Conservation (phyloP, 257 asterid species). For the Sherardia arvensis region DNA sequence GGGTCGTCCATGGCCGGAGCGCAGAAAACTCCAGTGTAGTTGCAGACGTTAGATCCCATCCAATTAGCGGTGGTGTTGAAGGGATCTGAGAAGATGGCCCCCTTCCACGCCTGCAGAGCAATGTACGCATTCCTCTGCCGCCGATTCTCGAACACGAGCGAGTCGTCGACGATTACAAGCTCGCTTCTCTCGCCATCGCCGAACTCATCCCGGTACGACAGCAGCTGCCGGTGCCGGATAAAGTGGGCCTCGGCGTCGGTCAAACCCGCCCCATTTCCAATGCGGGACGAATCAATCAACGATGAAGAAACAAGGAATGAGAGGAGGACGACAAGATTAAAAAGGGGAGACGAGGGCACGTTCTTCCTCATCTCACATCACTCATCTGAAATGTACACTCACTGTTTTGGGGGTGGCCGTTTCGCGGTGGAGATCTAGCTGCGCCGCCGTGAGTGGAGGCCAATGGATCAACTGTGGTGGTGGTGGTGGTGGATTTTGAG, state of each 20-base stretch:
- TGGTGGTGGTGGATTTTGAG: conserved; percentile 13
- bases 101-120: conserved; percentile 87
- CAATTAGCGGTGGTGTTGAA: conserved; percentile 45
- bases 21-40: conserved; percentile 62
- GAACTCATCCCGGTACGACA: conserved; percentile 67
- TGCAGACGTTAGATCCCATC: conserved; percentile 72
- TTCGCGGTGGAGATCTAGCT: background rate
- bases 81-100: conserved; percentile 86
- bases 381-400: conserved; percentile 45
- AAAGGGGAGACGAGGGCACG: conserved; percentile 11
- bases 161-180: conserved; percentile 53
- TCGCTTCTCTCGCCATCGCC: conserved; percentile 79
- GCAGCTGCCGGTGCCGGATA: conserved; percentile 56
- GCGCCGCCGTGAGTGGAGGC: conserved; percentile 1
- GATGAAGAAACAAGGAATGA: conserved; percentile 16
- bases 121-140: conserved; percentile 62
- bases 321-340: conserved; percentile 2
- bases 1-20: conserved; percentile 59
- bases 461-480: conserved; percentile 9
- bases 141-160: conserved; percentile 54
- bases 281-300: conserved; percentile 11
- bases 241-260: conserved; percentile 43
- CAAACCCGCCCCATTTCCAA: conserved; percentile 37
- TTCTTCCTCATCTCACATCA: conserved; percentile 68
- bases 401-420: background rate